A percentile compares a stretch with the other conserved stretches of the same genome.
Conservation (phyloP, 2,329 filamentous ascomycete species). For the Phoma sp. region DNA sequence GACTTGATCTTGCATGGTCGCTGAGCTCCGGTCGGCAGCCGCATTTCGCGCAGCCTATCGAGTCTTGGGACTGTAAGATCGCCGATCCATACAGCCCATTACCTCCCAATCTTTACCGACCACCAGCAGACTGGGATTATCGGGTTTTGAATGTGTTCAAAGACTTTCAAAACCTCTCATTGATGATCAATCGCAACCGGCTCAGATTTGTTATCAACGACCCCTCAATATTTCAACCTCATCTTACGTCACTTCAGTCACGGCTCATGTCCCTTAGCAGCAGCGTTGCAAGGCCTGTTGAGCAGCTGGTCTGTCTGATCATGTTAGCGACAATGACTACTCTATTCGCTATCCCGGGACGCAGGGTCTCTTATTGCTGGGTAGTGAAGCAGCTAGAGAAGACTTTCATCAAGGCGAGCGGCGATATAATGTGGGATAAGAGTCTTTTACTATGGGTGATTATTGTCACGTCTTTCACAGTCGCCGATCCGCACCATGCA, state of each 20-base stretch:
- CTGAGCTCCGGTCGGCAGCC: constrained; percentile 19
- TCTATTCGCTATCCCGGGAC: constrained; percentile 11
- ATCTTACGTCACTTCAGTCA: constrained; percentile 20
- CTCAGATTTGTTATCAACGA: constrained; percentile 3
- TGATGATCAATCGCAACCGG: constrained; percentile 13
- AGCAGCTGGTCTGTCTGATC: background rate
- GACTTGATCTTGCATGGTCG: constrained; percentile 23
- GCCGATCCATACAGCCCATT: background rate
- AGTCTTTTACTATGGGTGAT: background rate
- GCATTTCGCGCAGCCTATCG: constrained; percentile 12
- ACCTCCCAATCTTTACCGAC: background rate
- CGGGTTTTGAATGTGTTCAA: constrained; percentile 15
- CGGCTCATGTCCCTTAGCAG: constrained; percentile 18
- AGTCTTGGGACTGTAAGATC: constrained; percentile 12
- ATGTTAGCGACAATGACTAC: constrained; percentile 1
- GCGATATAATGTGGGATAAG: background rate
- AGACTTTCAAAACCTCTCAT: constrained; percentile 17
- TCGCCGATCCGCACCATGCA: background rate
- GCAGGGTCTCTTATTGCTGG: background rate
- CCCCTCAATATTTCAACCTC: constrained; percentile 13
- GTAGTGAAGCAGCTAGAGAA: background rate
- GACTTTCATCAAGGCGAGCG: background rate
- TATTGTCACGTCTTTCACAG: background rate
- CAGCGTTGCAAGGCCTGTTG: constrained; percentile 9
- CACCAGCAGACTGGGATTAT: constrained; percentile 8